Conservation (phyloP, 2,329 filamentous ascomycete genomes). For the Aspergillus intermedius region DNA sequence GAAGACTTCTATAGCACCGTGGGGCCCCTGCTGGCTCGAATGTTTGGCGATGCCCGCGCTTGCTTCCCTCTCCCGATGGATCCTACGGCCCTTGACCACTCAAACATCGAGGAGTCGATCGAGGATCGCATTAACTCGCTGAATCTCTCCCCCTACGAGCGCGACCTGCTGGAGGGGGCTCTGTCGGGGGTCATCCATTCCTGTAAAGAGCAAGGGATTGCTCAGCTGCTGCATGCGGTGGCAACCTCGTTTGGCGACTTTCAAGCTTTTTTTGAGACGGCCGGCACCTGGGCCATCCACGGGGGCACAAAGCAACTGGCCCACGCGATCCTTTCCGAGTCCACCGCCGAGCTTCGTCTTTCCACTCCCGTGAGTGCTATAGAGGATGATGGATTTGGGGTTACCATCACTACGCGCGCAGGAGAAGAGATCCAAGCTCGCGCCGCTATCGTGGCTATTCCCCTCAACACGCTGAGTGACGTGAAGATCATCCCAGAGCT, state of each 20-base stretch:
- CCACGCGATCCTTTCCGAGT: constrained; percentile 1
- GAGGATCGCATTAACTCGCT: constrained; percentile 6
- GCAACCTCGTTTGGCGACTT: constrained; percentile 8
- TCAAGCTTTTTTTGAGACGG: constrained; percentile 4
- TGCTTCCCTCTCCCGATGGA: constrained; percentile 8
- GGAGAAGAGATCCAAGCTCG: constrained; percentile 1
- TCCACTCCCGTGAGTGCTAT: constrained; percentile 1
- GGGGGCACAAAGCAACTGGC: constrained; percentile 3
- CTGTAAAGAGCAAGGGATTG: constrained; percentile 7
- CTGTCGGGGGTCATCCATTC: constrained; percentile 8
- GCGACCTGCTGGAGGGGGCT: constrained; percentile 9
- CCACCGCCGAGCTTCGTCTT: constrained; percentile 1
- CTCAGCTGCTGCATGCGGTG: constrained; percentile 8
- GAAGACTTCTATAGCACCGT: neutral
- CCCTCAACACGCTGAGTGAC: constrained; percentile 3
- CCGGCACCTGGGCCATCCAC: constrained; percentile 3
- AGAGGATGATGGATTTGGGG: neutral
- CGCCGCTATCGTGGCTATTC: neutral
- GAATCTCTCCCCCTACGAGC: constrained; percentile 5
- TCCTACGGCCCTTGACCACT: constrained; percentile 4
- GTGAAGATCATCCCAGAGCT: constrained; percentile 3
- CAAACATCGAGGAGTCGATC: constrained; percentile 7
- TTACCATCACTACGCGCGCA: constrained; percentile 4
- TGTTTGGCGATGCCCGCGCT: constrained; percentile 8
- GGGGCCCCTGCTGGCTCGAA: constrained; percentile 2